Conservation (phyloP, 352 stramenopile genomes). For the Phytophthora palmivora region DNA sequence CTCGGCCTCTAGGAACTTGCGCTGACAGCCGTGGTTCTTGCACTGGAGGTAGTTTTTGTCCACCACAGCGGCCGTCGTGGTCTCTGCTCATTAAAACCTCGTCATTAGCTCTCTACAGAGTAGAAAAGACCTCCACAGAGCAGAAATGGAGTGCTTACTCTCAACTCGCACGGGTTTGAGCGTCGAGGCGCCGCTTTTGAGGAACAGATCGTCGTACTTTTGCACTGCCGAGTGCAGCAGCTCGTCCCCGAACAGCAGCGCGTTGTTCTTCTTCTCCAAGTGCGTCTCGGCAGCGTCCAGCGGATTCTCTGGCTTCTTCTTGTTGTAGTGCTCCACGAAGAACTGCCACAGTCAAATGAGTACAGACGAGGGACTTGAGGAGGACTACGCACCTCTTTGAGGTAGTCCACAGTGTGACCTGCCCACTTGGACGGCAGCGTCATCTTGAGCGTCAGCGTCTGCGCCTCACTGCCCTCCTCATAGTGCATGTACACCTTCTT, state of each 20-base stretch:
- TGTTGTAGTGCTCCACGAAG: conserved; percentile 92
- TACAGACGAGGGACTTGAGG: not conserved
- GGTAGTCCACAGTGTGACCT: conserved; percentile 80
- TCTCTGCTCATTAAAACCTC: no score
- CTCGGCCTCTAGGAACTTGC: conserved; percentile 82
- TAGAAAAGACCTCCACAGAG: no score
- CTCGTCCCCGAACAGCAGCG: conserved; percentile 72
- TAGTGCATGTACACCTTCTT: conserved; percentile 93
- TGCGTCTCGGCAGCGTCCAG: conserved; percentile 64
- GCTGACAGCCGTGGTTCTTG: conserved; percentile 88
- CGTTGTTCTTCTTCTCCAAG: conserved; percentile 71
- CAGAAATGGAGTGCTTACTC: no score
- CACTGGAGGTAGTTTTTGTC: conserved; percentile 72
- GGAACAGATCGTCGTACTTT: conserved; percentile 89
- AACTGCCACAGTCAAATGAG: conserved; percentile 52
- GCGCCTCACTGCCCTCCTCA: conserved; percentile 68
- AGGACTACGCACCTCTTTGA: conserved; percentile 63
- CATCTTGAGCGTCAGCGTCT: conserved; percentile 88
- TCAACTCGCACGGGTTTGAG: conserved; percentile 55
- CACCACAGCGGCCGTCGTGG: conserved; percentile 8
- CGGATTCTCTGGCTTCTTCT: conserved; percentile 80
- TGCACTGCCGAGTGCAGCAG: conserved; percentile 81
- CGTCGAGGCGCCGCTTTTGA: conserved; percentile 65
- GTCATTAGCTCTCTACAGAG: conserved; percentile 26
- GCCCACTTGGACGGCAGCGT: conserved; percentile 89